Percentiles rank a stretch among this genome's conserved stretches.
phyloP scores from a whole-genome alignment of 345 rosid species.

The Orychophragmus violaceus region DNA sequence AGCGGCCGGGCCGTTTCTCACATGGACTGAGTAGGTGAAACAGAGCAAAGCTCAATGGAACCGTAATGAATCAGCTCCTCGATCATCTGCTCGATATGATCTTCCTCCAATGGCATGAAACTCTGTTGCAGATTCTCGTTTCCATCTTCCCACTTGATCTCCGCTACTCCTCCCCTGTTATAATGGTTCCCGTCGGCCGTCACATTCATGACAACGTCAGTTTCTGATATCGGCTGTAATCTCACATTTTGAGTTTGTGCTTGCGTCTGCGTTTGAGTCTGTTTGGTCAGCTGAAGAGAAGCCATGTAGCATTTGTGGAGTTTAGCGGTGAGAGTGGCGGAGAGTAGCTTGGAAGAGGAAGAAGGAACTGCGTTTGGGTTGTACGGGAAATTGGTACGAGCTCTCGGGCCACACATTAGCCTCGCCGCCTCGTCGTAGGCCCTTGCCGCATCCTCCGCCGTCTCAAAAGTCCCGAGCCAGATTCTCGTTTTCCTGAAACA shows the following conservation, averaged over 20 bases:
- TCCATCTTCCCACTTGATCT: conserved; percentile 43
- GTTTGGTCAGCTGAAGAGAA: conserved; percentile 75
- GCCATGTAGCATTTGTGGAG: conserved; percentile 94
- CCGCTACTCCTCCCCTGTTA: conserved; percentile 26
- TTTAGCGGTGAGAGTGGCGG: conserved; percentile 86
- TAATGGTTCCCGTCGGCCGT: conserved; percentile 10
- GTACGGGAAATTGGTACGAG: conserved; percentile 89
- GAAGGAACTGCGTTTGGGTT: conserved; percentile 63
- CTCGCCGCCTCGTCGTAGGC: conserved; percentile 98
- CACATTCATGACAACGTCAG: conserved; percentile 8
- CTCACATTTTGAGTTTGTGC: neutral
- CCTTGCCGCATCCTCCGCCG: conserved; percentile 93
- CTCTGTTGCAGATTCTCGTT: conserved; percentile 30
- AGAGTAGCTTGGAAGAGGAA: conserved; percentile 76
- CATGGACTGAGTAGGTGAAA: conserved; percentile 33
- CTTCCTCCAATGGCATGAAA: conserved; percentile 68
- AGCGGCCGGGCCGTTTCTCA: conserved; percentile 24
- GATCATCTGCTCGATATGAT: conserved; percentile 94
- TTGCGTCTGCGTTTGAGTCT: conserved; percentile 32
- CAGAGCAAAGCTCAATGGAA: conserved; percentile 69
- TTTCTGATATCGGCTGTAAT: conserved; percentile 9
- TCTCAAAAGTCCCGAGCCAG: conserved; percentile 96
- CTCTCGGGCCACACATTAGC: conserved; percentile 93
- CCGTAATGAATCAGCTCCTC: conserved; percentile 82
- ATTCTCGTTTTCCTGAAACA: conserved; percentile 82